Conservation (phyloP, 768 basidiomycete genomes). For the Arthromyces matolae region DNA sequence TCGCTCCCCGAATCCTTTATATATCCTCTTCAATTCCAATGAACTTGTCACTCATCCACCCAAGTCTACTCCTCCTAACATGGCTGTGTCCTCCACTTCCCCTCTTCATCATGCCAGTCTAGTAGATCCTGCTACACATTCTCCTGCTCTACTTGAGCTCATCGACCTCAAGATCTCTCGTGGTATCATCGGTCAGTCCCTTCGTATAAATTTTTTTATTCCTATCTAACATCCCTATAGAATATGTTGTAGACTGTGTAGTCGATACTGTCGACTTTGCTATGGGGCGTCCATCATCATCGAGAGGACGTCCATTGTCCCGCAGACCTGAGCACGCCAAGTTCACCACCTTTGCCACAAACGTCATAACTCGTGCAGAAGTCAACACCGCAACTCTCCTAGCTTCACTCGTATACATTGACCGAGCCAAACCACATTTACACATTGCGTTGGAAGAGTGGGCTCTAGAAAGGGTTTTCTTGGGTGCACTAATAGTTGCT, state of each 20-base stretch:
- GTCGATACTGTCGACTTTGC: constrained; percentile 74
- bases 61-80: constrained; percentile 18
- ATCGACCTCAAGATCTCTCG: constrained; percentile 60
- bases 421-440: constrained; percentile 72
- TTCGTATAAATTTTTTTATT: background rate
- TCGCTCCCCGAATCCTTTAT: constrained; percentile 31
- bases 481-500: constrained; percentile 84
- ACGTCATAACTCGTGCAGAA: constrained; percentile 70
- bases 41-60: constrained; percentile 15
- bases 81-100: constrained; percentile 24
- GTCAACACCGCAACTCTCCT: constrained; percentile 67
- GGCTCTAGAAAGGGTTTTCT: constrained; percentile 88
- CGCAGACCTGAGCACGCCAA: constrained; percentile 50
- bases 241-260: constrained; percentile 67
- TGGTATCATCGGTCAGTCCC: constrained; percentile 60
- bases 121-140: constrained; percentile 60
- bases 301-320: constrained; percentile 43
- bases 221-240: constrained; percentile 31
- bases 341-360: constrained; percentile 63
- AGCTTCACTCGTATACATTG: constrained; percentile 71
- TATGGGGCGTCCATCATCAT: constrained; percentile 58
- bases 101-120: constrained; percentile 46
- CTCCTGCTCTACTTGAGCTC: constrained; percentile 64
- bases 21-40: constrained; percentile 24
- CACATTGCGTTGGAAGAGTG: constrained; percentile 80